phyloP scores from a whole-genome alignment of 257 asterid species.

The Catharanthus roseus region DNA sequence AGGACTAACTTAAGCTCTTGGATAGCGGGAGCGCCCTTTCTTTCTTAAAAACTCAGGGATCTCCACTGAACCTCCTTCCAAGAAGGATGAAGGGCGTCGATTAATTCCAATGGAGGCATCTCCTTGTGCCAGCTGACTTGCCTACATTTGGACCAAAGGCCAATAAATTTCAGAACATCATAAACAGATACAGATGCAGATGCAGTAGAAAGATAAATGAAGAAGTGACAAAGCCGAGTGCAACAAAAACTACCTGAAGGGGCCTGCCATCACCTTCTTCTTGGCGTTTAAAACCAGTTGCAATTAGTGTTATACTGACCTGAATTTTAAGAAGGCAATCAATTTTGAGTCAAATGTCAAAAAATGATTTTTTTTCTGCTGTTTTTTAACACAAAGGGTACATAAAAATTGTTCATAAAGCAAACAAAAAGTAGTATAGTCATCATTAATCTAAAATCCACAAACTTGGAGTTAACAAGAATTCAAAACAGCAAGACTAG shows the following conservation, averaged over 20 bases:
- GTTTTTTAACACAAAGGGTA: not conserved
- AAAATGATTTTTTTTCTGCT: slow-evolving; percentile 1
- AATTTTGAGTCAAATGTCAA: not conserved
- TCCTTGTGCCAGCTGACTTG: slow-evolving; percentile 53
- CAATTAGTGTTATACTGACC: slow-evolving; percentile 89
- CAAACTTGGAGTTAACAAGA: not conserved
- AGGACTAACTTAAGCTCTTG: slow-evolving; percentile 52
- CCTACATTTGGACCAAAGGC: slow-evolving; percentile 33
- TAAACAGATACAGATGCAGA: not conserved
- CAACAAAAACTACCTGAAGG: slow-evolving; percentile 48
- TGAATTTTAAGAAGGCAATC: slow-evolving; percentile 29
- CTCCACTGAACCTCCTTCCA: slow-evolving; percentile 68
- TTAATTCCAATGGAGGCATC: slow-evolving; percentile 51
- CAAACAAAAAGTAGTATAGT: not conserved
- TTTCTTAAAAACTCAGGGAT: slow-evolving; percentile 87
- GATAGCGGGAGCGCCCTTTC: slow-evolving; percentile 80
- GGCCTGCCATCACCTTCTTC: slow-evolving; percentile 75
- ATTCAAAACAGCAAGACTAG: not conserved
- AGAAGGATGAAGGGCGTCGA: slow-evolving; percentile 60
- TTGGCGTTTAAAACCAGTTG: slow-evolving; percentile 95
- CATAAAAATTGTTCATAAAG: not conserved
- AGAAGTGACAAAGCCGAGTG: slow-evolving; percentile 2
- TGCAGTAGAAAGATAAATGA: not conserved
- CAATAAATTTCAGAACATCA: not conserved
- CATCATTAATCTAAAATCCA: not conserved